A percentile compares a stretch with the other conserved stretches of the same genome.
These are phyloP conservation scores for Trichophyton simii DNA, from an alignment of 2,329 filamentous ascomycete genomes.

Conservation along the genomic window DNA sequence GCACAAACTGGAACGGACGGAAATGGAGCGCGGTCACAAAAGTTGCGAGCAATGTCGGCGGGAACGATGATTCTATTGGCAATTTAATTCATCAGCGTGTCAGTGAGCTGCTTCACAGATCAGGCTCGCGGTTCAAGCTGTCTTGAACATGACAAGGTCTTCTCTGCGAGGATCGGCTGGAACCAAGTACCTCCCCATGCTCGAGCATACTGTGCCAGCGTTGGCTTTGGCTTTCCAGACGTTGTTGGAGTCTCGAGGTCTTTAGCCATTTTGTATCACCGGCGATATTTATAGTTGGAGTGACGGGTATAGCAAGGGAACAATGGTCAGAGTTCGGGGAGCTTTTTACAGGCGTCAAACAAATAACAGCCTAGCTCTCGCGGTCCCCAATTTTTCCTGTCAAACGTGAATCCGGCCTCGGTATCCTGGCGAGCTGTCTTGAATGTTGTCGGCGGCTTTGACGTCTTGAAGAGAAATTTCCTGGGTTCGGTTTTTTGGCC, in stretches of 20 bases:
- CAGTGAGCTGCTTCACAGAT: neutral
- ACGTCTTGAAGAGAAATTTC: neutral
- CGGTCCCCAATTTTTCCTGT: neutral
- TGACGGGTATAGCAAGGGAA: neutral
- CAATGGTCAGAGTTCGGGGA: neutral
- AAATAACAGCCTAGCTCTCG: neutral
- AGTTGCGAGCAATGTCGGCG: conserved; percentile 52
- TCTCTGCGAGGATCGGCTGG: neutral
- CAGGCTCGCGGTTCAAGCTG: neutral
- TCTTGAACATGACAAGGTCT: neutral
- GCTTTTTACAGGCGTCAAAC: neutral
- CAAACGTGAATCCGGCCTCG: neutral
- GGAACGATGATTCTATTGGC: conserved; percentile 47
- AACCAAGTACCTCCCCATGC: conserved; percentile 31
- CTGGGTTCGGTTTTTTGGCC: neutral
- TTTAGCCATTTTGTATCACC: neutral
- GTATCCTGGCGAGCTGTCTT: neutral
- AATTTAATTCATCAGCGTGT: conserved; percentile 1
- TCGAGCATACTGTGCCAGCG: conserved; percentile 27
- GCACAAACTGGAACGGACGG: conserved; percentile 52
- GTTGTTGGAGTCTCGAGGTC: conserved; percentile 15
- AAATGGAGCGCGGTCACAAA: conserved; percentile 54
- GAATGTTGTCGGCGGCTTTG: neutral
- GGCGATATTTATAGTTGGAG: neutral
- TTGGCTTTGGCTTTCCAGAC: conserved; percentile 25